Conservation (phyloP, 75 land plant species). For the Selaginella tamariscina region DNA sequence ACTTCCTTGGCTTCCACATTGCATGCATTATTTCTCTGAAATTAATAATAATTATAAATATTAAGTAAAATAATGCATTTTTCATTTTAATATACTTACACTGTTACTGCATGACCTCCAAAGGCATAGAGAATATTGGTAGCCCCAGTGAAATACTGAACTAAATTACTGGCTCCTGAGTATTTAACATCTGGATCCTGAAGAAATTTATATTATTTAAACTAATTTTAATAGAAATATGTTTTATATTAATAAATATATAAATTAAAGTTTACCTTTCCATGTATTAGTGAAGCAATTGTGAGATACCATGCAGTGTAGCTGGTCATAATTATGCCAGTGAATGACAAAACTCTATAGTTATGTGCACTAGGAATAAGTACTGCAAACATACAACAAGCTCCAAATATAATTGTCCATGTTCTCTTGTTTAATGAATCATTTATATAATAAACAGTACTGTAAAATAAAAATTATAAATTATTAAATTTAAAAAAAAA, state of each 20-base stretch:
- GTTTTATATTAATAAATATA: not conserved
- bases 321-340: conserved; percentile 2
- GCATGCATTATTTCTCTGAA: conserved; percentile 8
- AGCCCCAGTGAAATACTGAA: conserved; percentile 13
- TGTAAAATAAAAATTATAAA: not conserved
- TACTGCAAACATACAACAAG: not conserved
- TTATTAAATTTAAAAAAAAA: not conserved
- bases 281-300: not conserved
- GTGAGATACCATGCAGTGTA: conserved; percentile 14
- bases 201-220: not conserved
- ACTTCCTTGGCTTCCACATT: conserved; percentile 8
- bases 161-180: not conserved
- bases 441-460: conserved; percentile 6
- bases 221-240: not conserved
- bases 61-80: not conserved
- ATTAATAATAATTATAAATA: not conserved
- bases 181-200: not conserved
- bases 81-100: not conserved
- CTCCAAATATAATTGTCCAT: conserved; percentile 8
- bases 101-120: conserved; percentile 6
- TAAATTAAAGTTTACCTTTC: conserved; percentile 1
- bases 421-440: not conserved
- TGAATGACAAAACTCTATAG: not conserved
- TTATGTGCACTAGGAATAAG: not conserved
- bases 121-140: conserved; percentile 3